Conservation (phyloP, 305 asterid species). For the Lippia alba region DNA sequence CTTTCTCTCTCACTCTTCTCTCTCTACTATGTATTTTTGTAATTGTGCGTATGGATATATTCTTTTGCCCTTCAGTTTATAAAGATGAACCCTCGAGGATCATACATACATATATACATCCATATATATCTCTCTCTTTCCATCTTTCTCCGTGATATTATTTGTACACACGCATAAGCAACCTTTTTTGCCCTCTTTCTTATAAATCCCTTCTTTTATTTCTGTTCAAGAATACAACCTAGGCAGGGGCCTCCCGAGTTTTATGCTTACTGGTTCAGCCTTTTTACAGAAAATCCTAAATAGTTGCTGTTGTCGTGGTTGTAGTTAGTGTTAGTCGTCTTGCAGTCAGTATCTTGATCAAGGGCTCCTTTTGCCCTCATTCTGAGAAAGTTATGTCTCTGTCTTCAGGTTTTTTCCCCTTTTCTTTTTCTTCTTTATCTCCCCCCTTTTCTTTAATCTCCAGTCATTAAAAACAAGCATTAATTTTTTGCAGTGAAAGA, state of each 20-base stretch:
- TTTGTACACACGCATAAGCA: constrained; percentile 63
- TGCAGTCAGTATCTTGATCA: constrained; percentile 36
- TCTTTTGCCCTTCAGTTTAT: constrained; percentile 28
- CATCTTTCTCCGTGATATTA: constrained; percentile 34
- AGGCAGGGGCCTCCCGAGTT: constrained; percentile 87
- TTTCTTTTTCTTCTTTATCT: constrained; percentile 11
- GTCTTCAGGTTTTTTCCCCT: constrained; percentile 29
- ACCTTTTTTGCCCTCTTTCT: constrained; percentile 20
- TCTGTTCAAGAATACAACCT: constrained; percentile 39
- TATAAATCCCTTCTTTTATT: too few relatives aligned
- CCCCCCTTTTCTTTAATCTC: not conserved
- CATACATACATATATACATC: not conserved
- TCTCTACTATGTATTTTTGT: not conserved
- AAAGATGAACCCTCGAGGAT: constrained; percentile 33
- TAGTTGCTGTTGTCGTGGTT: constrained; percentile 36
- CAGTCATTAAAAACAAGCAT: constrained; percentile 18
- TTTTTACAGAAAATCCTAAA: constrained; percentile 76
- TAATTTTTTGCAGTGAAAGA: constrained; percentile 22
- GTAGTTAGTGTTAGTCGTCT: constrained; percentile 50
- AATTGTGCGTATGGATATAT: not conserved
- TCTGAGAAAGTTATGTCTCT: constrained; percentile 4
- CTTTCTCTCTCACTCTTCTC: constrained; percentile 31
- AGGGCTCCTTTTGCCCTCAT: constrained; percentile 28
- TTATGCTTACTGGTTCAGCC: constrained; percentile 81
- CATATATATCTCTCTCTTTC: constrained; percentile 25